Percentiles rank a stretch among this genome's conserved stretches.
phyloP scores from a whole-genome alignment of 495 filamentous ascomycete genomes.

The Aspergillus conjunctus region DNA sequence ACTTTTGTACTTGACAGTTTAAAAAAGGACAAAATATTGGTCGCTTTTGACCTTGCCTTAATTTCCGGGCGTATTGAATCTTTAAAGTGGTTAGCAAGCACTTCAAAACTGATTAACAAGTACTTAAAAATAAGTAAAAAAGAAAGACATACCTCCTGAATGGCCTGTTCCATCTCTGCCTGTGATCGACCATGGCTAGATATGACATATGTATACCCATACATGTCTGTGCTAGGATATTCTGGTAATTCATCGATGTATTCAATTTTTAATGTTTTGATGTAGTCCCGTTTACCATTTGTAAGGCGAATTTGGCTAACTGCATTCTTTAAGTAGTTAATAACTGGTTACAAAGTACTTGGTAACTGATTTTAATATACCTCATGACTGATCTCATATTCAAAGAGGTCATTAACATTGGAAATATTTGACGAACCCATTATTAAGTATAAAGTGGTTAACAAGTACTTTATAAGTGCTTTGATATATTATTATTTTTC shows the following conservation, averaged over 20 bases:
- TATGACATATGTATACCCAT: constrained; percentile 14
- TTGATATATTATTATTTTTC: background rate
- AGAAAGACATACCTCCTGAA: constrained; percentile 1
- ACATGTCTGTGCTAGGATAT: background rate
- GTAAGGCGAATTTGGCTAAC: background rate
- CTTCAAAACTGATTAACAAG: background rate
- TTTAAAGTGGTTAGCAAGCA: background rate
- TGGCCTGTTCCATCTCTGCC: background rate
- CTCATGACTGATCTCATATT: no score
- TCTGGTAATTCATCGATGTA: constrained; percentile 13
- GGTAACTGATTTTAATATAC: no score
- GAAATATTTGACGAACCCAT: no score
- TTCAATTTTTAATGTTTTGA: constrained; percentile 1
- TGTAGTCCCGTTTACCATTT: background rate
- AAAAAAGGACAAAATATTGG: constrained; percentile 5
- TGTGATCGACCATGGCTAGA: background rate
- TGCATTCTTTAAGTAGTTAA: constrained; percentile 6
- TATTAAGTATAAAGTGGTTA: no score
- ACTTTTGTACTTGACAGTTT: background rate
- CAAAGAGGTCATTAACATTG: no score
- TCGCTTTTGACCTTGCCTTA: background rate
- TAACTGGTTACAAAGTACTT: background rate
- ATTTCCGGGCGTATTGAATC: constrained; percentile 5
- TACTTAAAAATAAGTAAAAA: no score
- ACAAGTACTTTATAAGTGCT: no score